Evolutionary conservation across 768 basidiomycete genomes (phyloP).

Genomic region (Boletus sp.): DNA sequence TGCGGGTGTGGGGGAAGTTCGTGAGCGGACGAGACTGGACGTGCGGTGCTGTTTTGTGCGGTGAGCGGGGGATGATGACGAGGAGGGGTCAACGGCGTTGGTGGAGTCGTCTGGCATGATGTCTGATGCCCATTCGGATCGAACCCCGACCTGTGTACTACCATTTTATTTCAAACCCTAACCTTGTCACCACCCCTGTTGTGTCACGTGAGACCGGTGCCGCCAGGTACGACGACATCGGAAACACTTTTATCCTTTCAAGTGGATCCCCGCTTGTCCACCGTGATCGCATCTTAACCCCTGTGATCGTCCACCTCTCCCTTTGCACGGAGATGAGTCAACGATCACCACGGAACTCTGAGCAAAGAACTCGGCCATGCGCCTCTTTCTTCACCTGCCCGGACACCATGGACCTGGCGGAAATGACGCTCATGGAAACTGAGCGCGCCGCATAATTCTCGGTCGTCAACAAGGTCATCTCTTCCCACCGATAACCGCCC

Average conservation of each 20-base stretch:
- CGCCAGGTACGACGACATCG: not conserved
- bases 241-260: not conserved
- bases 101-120: constrained; percentile 33
- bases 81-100: constrained; percentile 15
- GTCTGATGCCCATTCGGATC: constrained; percentile 26
- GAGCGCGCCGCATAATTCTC: not conserved
- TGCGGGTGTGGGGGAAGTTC: constrained; percentile 46
- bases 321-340: not conserved
- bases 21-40: constrained; percentile 43
- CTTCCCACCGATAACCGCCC: constrained; percentile 14
- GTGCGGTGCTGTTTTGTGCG: constrained; percentile 21
- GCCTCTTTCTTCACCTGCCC: not conserved
- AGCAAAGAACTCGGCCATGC: not conserved
- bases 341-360: constrained; percentile 13
- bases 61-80: constrained; percentile 9
- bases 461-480: not conserved
- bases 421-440: constrained; percentile 13
- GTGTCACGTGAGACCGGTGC: constrained; percentile 22
- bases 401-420: constrained; percentile 5
- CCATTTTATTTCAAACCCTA: constrained; percentile 28
- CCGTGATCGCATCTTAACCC: not conserved
- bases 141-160: constrained; percentile 16
- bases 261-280: no score
- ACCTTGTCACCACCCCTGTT: constrained; percentile 10
- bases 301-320: not conserved